Conservation (phyloP, 345 rosid species). For the Lumnitzera racemosa region DNA sequence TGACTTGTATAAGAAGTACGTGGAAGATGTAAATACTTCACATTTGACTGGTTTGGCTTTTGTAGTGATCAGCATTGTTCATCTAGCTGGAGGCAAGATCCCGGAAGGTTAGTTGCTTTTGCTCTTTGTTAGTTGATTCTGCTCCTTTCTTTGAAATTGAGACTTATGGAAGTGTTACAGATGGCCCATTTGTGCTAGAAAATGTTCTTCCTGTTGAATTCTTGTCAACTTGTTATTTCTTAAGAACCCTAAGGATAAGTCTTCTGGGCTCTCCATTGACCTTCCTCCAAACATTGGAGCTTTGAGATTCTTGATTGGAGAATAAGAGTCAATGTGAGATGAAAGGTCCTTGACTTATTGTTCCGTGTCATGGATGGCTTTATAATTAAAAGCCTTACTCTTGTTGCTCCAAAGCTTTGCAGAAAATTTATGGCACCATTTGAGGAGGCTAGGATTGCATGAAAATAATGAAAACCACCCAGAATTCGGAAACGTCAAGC, state of each 20-base stretch:
- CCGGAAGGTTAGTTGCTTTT: constrained; percentile 47
- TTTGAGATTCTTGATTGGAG: too few species aligned
- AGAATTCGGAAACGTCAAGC: constrained; percentile 68
- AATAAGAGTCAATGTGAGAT: too few species aligned
- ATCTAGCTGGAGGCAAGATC: constrained; percentile 77
- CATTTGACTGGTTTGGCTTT: constrained; percentile 72
- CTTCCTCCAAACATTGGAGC: too few species aligned
- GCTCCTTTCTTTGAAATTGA: background rate
- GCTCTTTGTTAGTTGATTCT: constrained; percentile 17
- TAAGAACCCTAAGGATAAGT: background rate
- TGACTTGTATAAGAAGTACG: constrained; percentile 48
- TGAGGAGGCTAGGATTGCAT: constrained; percentile 58
- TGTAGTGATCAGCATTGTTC: constrained; percentile 63
- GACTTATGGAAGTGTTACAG: too few species aligned
- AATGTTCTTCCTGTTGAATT: background rate
- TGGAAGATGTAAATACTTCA: constrained; percentile 50
- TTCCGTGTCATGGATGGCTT: too few species aligned
- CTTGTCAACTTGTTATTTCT: background rate
- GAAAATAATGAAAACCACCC: constrained; percentile 64
- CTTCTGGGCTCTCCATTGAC: background rate
- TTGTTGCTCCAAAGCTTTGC: constrained; percentile 1
- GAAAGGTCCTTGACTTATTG: too few species aligned
- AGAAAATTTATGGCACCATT: constrained; percentile 83
- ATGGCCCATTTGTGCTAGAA: background rate
- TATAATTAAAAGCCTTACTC: too few species aligned